Base-by-base conservation (phyloP, 352 stramenopile genomes). In the Albugo candida region DNA sequence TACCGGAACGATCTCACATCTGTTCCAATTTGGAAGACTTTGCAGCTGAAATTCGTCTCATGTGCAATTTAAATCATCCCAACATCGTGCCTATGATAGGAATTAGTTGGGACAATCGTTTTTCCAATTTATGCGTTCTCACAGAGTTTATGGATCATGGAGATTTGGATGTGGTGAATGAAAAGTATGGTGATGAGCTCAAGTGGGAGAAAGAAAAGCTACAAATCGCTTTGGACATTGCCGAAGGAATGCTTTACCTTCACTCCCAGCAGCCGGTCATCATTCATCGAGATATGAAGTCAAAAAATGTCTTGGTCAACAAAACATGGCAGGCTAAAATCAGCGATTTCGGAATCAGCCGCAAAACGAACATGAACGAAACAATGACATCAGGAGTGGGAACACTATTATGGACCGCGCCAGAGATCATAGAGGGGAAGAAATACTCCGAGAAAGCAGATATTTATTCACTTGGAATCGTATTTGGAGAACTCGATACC, bases 381-480 rank as follows among this genome's bases (percentile, higher is more conserved):
- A 84, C 73, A 0, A 76, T 81, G 64, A 82, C 75, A 13, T 83
- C 70, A 1, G 74, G 82, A 13, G 73, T 81, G 11, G 79, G 79
- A 13, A 93, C 75, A 14, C 58, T 83, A 34, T 57, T 82, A 10
- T 94, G 80, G 79, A 91, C 78, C 13, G 81, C 81, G 0, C 81
- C 82, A 1, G 82, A 94, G 60, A 87, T 93, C 49, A 84, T 94
- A 17, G 59, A 81, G 48, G 75, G 75, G 51, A 70, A 83, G 36
- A 78, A 81, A 34, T 93, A 87, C 62, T 85, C 67, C 24, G 72
- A 89, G 43, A 84, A 85, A 47, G 77, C 79, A 13, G 82, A 94
- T 49, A 77, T 94, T 31, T 94, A 88, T 57, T 87, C 75, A 24
- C 69, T 92, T 18, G 82, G 81, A 31, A 72, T 92, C 34, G 73